Base-by-base conservation (phyloP, 192 early-diverging fungal genomes). In the Coemansia sp. region DNA sequence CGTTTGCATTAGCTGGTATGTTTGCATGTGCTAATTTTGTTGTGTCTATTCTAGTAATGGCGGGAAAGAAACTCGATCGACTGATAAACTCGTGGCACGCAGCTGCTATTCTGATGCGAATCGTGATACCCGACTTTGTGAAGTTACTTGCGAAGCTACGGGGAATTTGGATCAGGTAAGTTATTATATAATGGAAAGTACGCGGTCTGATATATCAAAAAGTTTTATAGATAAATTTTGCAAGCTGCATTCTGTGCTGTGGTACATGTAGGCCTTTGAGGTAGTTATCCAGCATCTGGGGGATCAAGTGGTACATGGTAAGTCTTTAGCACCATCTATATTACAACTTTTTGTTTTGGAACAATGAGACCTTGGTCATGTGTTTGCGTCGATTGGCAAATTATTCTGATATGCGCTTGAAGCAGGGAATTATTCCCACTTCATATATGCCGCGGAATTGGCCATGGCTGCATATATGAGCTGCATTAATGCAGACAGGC, bases 221-320 rank as follows among this genome's bases (percentile, higher is more conserved):
- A 15, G 41, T 14, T n/a, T 43, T 43, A 43, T 9, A 43, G 41
- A 11, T n/a, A 43, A 8, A 21, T 49, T 49, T 1, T 49, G 47
- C 55, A 37, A 3, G 55, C 15, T 38, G 55, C 27, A 55, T 55
- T 27, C 29, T 24, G 25, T 55, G 12, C 12, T 29, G 25, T 32
- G 17, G 21, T 49, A 14, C 1, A 49, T 55, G 19, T 64, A 64
- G 57, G 62, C 61, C 0, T 48, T 59, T 21, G 69, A 74, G 22
- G 39, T 37, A 21, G 58, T 56, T 10, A 37, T 60, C 25, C 60
- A 49, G 43, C 38, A 29, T 17, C 23, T 74, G 25, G 57, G 63
- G 7, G 56, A 67, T 6, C 62, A 73, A 48, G 25, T 69, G 24
- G 45, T 72, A 32, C 66, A 63, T 66, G 67, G 76, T 70, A 79